phyloP scores from a whole-genome alignment of 176 grass and related monocot genomes.

The Tillandsia leiboldiana region DNA sequence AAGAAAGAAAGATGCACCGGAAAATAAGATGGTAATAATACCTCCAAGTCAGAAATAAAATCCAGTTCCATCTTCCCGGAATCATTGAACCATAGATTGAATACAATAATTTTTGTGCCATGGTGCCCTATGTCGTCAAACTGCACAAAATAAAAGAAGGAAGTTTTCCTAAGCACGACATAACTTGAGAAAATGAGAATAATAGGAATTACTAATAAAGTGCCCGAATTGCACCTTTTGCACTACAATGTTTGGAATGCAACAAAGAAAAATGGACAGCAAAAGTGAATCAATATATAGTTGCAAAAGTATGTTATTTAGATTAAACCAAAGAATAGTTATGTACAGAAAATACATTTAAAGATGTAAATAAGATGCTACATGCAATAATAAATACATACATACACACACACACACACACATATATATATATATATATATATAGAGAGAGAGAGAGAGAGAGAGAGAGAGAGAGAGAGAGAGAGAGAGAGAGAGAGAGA shows the following conservation, averaged over 20 bases:
- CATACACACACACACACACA: too few species aligned
- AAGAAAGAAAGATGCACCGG: not conserved
- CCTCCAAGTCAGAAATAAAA: conserved; percentile 43
- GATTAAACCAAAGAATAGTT: too few species aligned
- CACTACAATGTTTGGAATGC: not conserved
- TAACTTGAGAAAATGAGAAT: not conserved
- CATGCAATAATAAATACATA: too few species aligned
- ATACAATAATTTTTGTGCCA: conserved; percentile 82
- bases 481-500: too few species aligned
- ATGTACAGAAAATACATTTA: too few species aligned
- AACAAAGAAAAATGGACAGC: not conserved
- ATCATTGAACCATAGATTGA: conserved; percentile 69
- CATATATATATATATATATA: too few species aligned
- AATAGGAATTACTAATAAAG: not conserved
- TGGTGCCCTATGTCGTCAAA: conserved; percentile 61
- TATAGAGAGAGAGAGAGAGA: too few species aligned
- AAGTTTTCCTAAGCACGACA: not conserved
- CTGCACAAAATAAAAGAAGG: conserved; percentile 27
- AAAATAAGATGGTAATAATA: conserved; percentile 11
- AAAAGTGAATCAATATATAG: not conserved
- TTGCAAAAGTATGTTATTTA: not conserved
- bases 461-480: too few species aligned
- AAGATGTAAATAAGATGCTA: too few species aligned
- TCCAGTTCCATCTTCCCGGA: conserved; percentile 61
- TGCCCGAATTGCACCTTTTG: not conserved